Conservation (phyloP, 2,329 filamentous ascomycete genomes). For the Monilinia polystroma region DNA sequence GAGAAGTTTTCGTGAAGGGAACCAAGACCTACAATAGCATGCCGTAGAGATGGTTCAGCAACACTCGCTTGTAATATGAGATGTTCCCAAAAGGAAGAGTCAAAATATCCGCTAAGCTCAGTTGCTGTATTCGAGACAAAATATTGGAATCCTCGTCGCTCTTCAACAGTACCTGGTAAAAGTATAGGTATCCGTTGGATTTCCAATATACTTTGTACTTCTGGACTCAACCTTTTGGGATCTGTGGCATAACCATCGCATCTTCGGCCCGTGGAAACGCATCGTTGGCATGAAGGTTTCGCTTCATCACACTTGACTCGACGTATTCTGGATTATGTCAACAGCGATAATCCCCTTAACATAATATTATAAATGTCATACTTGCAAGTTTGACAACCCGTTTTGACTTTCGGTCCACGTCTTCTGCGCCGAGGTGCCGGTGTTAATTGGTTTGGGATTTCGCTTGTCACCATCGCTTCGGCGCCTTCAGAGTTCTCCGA, state of each 20-base stretch:
- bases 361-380: not conserved
- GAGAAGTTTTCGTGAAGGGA: constrained; percentile 37
- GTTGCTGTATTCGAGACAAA: constrained; percentile 34
- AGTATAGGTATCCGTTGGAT: constrained; percentile 29
- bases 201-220: constrained; percentile 11
- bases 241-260: constrained; percentile 26
- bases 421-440: constrained; percentile 4
- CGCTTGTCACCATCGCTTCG: not conserved
- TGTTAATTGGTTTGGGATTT: not conserved
- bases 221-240: constrained; percentile 11
- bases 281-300: constrained; percentile 24
- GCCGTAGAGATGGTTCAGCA: constrained; percentile 34
- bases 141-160: constrained; percentile 36
- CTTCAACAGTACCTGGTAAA: constrained; percentile 31
- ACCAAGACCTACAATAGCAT: constrained; percentile 38
- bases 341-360: not conserved
- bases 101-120: constrained; percentile 36
- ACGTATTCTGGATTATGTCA: constrained; percentile 24
- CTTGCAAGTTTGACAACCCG: constrained; percentile 25
- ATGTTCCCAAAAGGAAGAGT: constrained; percentile 34
- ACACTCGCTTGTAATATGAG: constrained; percentile 36
- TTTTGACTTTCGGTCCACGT: constrained; percentile 21
- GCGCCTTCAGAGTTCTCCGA: not conserved
- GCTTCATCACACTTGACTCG: constrained; percentile 28
- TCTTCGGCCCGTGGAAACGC: constrained; percentile 22